phyloP scores from a whole-genome alignment of 2,329 filamentous ascomycete species.

The Penicillium sp. region DNA sequence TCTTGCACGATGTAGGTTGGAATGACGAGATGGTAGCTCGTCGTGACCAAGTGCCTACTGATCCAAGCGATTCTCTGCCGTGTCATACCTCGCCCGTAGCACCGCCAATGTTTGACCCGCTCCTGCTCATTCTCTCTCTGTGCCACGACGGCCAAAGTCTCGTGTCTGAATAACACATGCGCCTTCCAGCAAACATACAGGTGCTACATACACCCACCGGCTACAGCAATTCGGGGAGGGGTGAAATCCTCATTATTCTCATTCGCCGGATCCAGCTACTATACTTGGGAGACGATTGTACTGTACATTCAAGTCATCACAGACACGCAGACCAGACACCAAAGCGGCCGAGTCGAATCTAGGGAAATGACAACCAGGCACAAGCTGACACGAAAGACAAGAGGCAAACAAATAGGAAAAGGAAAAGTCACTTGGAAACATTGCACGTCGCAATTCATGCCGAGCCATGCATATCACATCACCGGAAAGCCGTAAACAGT shows the following conservation, averaged over 20 bases:
- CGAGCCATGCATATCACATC: slow-evolving; percentile 20
- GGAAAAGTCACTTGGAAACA: slow-evolving; percentile 5
- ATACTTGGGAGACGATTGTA: slow-evolving; percentile 17
- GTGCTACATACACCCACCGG: not conserved
- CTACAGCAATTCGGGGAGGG: too few species aligned
- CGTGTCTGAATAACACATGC: not conserved
- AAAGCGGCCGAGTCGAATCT: slow-evolving; percentile 12
- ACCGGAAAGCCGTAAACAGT: slow-evolving; percentile 15
- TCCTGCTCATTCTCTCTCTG: too few species aligned
- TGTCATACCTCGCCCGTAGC: too few species aligned
- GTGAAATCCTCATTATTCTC: slow-evolving; percentile 16
- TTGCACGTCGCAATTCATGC: not conserved
- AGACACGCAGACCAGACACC: slow-evolving; percentile 12
- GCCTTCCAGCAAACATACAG: not conserved
- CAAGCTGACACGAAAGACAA: slow-evolving; percentile 1
- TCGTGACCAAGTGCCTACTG: too few species aligned
- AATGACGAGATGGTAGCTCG: too few species aligned
- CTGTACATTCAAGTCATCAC: slow-evolving; percentile 17
- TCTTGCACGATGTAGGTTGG: too few species aligned
- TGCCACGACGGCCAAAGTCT: too few species aligned
- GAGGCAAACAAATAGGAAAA: slow-evolving; percentile 1
- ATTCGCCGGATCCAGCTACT: slow-evolving; percentile 15
- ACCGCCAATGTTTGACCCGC: too few species aligned
- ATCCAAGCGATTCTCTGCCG: too few species aligned
- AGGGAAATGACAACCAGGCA: slow-evolving; percentile 12